Conservation (phyloP, 2,329 filamentous ascomycete genomes). For the Microsporum canis region DNA sequence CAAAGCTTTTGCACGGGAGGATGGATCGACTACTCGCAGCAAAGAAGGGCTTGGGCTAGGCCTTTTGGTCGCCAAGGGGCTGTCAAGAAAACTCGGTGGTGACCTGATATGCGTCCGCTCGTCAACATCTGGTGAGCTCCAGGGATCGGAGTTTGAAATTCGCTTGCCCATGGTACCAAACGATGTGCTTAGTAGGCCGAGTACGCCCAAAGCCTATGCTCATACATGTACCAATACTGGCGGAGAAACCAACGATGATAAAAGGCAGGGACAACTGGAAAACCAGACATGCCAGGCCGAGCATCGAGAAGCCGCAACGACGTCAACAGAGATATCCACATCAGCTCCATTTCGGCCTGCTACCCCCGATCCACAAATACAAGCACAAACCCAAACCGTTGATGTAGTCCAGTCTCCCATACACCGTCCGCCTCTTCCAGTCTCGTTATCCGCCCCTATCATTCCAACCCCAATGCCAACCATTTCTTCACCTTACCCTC, state of each 20-base stretch:
- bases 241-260: background rate
- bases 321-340: background rate
- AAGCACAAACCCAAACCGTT: conserved; percentile 12
- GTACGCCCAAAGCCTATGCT: conserved; percentile 16
- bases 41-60: conserved; percentile 59
- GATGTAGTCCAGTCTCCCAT: conserved; percentile 27
- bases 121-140: conserved; percentile 47
- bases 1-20: conserved; percentile 58
- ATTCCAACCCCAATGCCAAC: background rate
- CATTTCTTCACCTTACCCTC: background rate
- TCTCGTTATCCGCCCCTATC: background rate
- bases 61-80: conserved; percentile 59
- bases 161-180: conserved; percentile 48
- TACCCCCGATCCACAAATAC: background rate
- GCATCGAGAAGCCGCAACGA: background rate
- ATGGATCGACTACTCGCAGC: conserved; percentile 54
- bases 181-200: conserved; percentile 40
- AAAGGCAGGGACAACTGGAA: background rate
- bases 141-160: conserved; percentile 59
- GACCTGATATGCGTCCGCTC: conserved; percentile 55
- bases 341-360: background rate
- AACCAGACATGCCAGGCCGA: background rate
- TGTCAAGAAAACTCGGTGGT: conserved; percentile 57
- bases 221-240: background rate
- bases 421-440: background rate